A percentile compares a stretch with the other conserved stretches of the same genome.
These are phyloP conservation scores for Plasmodium reichenowi DNA, from an alignment of 169 alveolate species.

Conservation along the genomic window DNA sequence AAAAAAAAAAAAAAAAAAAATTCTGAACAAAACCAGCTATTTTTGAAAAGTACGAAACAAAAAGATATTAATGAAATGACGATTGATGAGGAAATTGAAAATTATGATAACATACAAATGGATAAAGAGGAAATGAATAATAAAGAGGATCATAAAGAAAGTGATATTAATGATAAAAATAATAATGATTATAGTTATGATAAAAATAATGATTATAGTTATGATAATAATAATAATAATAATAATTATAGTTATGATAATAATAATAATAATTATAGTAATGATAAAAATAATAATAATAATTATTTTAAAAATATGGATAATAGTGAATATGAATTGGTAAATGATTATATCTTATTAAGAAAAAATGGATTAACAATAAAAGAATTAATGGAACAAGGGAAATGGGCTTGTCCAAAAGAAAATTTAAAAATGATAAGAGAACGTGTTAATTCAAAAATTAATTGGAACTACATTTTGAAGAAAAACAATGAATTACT, in stretches of 20 bases:
- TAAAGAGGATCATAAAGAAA: neutral
- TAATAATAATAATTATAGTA: neutral
- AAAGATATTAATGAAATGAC: neutral
- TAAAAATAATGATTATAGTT: too few species aligned
- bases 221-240: neutral
- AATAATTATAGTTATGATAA: neutral
- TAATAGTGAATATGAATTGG: constrained; percentile 25
- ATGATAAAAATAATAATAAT: neutral
- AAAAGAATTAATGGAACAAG: constrained; percentile 51
- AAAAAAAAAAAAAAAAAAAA: constrained; percentile 4
- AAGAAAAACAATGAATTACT: constrained; percentile 53
- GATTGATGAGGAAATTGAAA: neutral
- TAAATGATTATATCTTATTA: constrained; percentile 33
- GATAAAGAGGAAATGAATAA: neutral
- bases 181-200: neutral
- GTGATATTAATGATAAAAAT: neutral
- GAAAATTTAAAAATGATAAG: constrained; percentile 70
- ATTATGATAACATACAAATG: neutral
- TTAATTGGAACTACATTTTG: constrained; percentile 63
- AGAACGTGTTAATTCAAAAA: constrained; percentile 39
- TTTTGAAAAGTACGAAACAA: neutral
- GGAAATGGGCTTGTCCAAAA: constrained; percentile 46
- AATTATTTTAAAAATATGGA: too few species aligned
- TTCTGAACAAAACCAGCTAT: too few species aligned
- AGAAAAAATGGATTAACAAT: constrained; percentile 35